Evolutionary conservation across 2,329 filamentous ascomycete genomes (phyloP), one percentile per base, ranked within the genome.

Genomic region (Pseudocercospora ulei): DNA sequence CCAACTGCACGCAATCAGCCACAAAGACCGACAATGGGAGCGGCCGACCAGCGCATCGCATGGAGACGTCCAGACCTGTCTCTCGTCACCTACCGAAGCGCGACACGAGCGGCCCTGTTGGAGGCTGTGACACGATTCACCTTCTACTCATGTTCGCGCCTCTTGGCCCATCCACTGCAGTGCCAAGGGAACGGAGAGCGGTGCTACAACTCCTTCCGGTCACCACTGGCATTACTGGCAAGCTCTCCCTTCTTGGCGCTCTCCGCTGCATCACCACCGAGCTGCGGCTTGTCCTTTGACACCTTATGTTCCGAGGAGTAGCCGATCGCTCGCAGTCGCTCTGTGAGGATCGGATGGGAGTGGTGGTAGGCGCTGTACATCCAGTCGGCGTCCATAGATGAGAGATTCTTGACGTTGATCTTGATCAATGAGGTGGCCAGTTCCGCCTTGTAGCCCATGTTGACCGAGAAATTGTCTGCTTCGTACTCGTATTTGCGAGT

Each of bases 351-450:
- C 1, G 90, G 90, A 65, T 98, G 90, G 14, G 88, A 95, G 72
- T 92, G 95, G 68, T 98, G 87, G 71, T 96, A 98, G 65, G 81
- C 92, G 38, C 90, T 90, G 64, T 93, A 98, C 74, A 95, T 78
- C 82, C 83, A 93, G 65, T 98, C 92, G 17, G 90, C 90, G 56
- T 98, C 90, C 88, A 98, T 96, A 46, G 84, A 92, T 65, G 85
- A 93, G 52, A 98, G 72, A 61, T 98, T 98, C 69, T 96, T 87
- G 57, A 95, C 85, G 66, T 98, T 92, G 36, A 98, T 81, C 70
- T 95, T 95, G 67, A 98, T 86, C 48, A 98, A 75, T 13, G 85
- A 90, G 47, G 76, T 72, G 27, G 87, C 85, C 36, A 98, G 78
- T 62, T 95, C 79, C 29, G 75, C 68, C 36, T 80, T 76, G 66